Evolutionary conservation across 352 stramenopile genomes (phyloP).

Genomic region (Globisporangium sylvaticum): DNA sequence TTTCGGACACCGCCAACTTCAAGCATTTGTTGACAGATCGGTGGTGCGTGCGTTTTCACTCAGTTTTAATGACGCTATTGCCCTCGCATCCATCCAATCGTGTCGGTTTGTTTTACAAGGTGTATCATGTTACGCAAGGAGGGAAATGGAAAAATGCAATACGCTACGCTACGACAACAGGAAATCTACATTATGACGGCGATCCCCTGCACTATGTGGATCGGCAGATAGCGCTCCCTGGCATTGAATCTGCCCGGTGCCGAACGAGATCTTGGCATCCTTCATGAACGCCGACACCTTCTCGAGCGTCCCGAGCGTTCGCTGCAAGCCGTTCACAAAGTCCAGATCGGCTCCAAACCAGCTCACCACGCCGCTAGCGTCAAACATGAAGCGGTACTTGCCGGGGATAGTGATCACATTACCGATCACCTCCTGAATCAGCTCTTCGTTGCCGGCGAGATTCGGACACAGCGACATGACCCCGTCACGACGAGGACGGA

Average conservation of each 20-base stretch:
- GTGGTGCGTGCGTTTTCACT: neutral
- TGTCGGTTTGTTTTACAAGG: neutral
- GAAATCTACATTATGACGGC: constrained; percentile 35
- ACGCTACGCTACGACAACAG: constrained; percentile 30
- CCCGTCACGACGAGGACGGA: constrained; percentile 36
- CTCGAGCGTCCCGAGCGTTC: constrained; percentile 36
- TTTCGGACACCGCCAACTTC: neutral
- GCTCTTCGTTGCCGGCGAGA: constrained; percentile 32
- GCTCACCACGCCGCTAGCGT: constrained; percentile 28
- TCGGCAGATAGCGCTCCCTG: neutral
- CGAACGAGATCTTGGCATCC: constrained; percentile 43
- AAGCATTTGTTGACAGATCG: neutral
- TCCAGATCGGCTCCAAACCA: constrained; percentile 64
- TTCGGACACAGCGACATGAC: constrained; percentile 41
- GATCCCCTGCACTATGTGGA: constrained; percentile 1
- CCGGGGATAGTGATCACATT: constrained; percentile 33
- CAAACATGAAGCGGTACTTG: constrained; percentile 57
- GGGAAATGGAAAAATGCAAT: too few species aligned
- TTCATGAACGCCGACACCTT: constrained; percentile 40
- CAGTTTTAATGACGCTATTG: neutral
- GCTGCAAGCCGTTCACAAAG: constrained; percentile 44
- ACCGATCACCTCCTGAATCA: constrained; percentile 49
- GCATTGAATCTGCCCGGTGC: constrained; percentile 47
- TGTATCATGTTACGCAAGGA: too few species aligned
- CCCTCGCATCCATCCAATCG: neutral